Conservation (phyloP, 1,139 yeast genomes). For the Saccharomyces hybrid region DNA sequence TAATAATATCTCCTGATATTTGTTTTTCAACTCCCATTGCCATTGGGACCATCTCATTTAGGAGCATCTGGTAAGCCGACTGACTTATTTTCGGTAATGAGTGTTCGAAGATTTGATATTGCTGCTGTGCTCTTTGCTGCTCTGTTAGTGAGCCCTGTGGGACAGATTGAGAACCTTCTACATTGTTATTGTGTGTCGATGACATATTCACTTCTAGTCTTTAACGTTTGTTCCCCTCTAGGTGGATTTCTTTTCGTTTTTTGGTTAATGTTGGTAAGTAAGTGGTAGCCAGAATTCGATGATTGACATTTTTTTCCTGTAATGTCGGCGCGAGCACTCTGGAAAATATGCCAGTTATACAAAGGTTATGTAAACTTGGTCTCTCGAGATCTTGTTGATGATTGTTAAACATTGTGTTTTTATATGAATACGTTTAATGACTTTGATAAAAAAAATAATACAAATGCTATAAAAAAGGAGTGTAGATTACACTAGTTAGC, state of each 20-base stretch:
- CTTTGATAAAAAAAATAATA: neutral
- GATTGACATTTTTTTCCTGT: neutral
- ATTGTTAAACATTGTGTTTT: neutral
- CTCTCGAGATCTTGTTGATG: neutral
- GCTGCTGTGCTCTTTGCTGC: conserved; percentile 24
- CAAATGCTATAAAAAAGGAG: neutral
- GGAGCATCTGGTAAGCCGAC: conserved; percentile 36
- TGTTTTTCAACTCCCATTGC: conserved; percentile 37
- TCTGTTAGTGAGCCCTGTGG: conserved; percentile 12
- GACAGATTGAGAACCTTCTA: conserved; percentile 1
- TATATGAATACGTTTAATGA: neutral
- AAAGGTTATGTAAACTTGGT: neutral
- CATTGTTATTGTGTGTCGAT: neutral
- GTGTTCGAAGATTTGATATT: conserved; percentile 27
- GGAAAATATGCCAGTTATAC: neutral
- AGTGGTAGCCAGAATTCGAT: neutral
- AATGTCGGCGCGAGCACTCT: neutral
- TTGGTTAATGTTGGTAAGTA: neutral
- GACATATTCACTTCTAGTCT: neutral
- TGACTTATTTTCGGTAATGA: conserved; percentile 28
- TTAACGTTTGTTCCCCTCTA: neutral
- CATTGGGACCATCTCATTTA: conserved; percentile 71
- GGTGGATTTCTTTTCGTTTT: neutral
- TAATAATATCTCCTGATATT: conserved; percentile 5
- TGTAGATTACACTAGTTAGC: conserved; percentile 7